Percentiles rank a stretch among this genome's conserved stretches.
Conservation (phyloP, 192 early-diverging fungal genomes). For the Backusella tuberculispora region DNA sequence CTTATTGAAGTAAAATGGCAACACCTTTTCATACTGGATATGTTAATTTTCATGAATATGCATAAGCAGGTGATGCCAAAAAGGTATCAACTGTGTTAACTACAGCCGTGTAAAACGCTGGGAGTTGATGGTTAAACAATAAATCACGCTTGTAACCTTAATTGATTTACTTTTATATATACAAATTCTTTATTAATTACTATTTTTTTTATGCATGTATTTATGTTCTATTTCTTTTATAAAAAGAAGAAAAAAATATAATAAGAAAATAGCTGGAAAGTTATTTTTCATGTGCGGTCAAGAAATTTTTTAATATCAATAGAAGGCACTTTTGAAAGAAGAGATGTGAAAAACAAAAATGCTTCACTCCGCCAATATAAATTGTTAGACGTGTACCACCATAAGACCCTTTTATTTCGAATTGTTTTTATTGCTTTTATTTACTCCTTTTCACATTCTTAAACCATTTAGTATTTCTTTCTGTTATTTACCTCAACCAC, state of each 20-base stretch:
- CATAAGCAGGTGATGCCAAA: not conserved
- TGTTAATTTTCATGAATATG: not conserved
- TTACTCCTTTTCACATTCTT: conserved; percentile 2
- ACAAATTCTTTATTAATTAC: not conserved
- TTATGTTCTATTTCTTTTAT: not conserved
- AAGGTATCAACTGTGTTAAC: not conserved
- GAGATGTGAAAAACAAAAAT: conserved; percentile 11
- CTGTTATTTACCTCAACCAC: not conserved
- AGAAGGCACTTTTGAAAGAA: not conserved
- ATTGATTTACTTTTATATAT: not conserved
- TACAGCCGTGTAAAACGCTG: not conserved
- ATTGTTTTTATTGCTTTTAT: conserved; percentile 7
- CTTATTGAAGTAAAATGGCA: not conserved
- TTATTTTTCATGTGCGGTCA: not conserved
- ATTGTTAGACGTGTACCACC: not conserved
- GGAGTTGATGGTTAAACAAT: not conserved
- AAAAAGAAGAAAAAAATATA: not conserved
- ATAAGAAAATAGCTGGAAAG: not conserved
- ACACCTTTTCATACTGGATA: not conserved
- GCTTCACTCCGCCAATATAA: conserved; percentile 14
- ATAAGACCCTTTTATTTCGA: conserved; percentile 1
- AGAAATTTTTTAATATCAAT: not conserved
- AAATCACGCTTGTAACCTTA: not conserved
- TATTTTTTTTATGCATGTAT: not conserved
- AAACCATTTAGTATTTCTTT: not conserved